Base-by-base conservation (phyloP, 805 yeast genomes). In the Kodamaea restingae region DNA sequence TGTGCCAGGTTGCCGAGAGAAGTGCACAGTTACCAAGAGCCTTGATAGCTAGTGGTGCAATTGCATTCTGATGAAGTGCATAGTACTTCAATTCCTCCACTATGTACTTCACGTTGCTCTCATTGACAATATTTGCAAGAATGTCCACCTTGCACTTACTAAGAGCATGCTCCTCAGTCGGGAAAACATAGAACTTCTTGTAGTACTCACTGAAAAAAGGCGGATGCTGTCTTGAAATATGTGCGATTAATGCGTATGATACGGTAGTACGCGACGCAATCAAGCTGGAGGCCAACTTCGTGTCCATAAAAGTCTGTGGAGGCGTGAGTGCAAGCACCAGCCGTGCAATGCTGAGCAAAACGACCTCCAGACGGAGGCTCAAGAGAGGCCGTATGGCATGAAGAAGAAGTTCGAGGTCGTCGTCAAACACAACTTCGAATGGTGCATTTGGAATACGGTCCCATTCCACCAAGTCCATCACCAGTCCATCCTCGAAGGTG, bases 11-110 rank as follows among this genome's bases (percentile, higher is more conserved):
- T 1, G 61, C 50, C 2, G 64, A 70, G 43, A 49, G 55, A 37
- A 68, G 73, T 2, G 84, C 77, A 48, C 86, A 80, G 6, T 70
- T 58, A 0, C 85, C 84, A 26, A 88, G 63, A 1, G 84, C 74
- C 38, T 73, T 73, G 9, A 88, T 74, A 1, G 88, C 73, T 32
- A 72, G 75, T 15, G 71, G 60, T 27, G 45, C 32, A 2, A 28
- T 18, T n/a, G 51, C 40, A 1, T 50, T 42, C 10, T 59, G 50
- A 14, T 52, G 43, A 8, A 62, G 42, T 0, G 78, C 75, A 43
- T 77, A 74, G 52, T 78, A 77, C 52, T 80, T 81, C 21, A 88
- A 58, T 54, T 88, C 95, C 22, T 71, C 67, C 21, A 82, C 59
- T 4, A 86, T 70, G 2, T 51, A 41, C 15, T 68, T 65, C 32